Conservation (phyloP, 257 asterid genomes). For the Knoxia roxburghii region DNA sequence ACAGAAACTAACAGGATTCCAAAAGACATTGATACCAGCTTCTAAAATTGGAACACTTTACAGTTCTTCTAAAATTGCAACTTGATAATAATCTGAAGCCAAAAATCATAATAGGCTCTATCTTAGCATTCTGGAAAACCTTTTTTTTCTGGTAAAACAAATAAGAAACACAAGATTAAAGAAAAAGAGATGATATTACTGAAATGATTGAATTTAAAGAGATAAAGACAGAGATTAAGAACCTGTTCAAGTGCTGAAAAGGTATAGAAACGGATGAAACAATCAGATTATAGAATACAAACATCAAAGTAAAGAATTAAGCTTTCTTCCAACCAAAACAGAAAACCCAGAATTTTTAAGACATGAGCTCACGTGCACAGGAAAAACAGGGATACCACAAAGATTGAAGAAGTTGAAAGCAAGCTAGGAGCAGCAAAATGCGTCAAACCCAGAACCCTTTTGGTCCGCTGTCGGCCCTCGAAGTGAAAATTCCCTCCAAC, state of each 20-base stretch:
- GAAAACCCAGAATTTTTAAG: too few species aligned
- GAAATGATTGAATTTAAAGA: background rate
- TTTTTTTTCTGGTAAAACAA: background rate
- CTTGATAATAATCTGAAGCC: background rate
- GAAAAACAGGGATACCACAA: too few species aligned
- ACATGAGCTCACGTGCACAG: too few species aligned
- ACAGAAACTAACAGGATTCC: slow-evolving; percentile 4
- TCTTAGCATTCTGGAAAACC: background rate
- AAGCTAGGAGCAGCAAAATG: too few species aligned
- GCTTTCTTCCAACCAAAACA: too few species aligned
- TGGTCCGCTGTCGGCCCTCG: too few species aligned
- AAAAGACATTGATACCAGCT: background rate
- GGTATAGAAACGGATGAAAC: too few species aligned
- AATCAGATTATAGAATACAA: too few species aligned
- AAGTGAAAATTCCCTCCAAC: too few species aligned
- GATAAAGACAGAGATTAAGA: slow-evolving; percentile 2
- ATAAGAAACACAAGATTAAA: background rate
- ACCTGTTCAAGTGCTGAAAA: slow-evolving; percentile 45
- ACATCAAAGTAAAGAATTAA: too few species aligned
- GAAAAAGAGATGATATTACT: background rate
- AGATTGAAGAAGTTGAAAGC: too few species aligned
- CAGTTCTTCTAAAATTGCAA: background rate
- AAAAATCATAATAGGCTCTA: background rate
- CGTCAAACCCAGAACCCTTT: too few species aligned
- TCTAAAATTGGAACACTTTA: background rate